A percentile compares a stretch with the other conserved stretches of the same genome.
phyloP scores from a whole-genome alignment of 2,329 filamentous ascomycete species.

The Aureobasidium sp. region DNA sequence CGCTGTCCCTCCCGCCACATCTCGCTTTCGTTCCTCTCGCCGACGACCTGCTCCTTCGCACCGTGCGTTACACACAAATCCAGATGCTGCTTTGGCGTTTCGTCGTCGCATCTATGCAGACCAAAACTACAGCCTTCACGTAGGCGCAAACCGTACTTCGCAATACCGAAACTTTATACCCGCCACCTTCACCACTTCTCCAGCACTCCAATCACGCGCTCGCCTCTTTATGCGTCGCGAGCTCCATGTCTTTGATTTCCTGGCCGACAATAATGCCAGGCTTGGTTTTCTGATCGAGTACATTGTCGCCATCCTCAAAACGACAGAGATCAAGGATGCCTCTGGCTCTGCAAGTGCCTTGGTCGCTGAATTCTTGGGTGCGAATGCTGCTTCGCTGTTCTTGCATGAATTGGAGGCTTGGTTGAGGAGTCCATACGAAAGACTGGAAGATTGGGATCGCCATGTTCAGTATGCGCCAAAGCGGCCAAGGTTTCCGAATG shows the following conservation, averaged over 20 bases:
- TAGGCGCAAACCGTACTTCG: slow-evolving; percentile 74
- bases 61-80: not conserved
- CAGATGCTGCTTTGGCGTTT: slow-evolving; percentile 42
- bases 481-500: not conserved
- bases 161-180: slow-evolving; percentile 69
- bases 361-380: slow-evolving; percentile 69
- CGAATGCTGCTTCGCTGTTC: slow-evolving; percentile 65
- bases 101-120: slow-evolving; percentile 68
- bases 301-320: slow-evolving; percentile 74
- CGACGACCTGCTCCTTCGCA: not conserved
- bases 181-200: slow-evolving; percentile 54
- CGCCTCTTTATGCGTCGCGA: slow-evolving; percentile 78
- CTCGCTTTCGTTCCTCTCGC: not conserved
- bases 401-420: slow-evolving; percentile 79
- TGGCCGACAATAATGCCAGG: slow-evolving; percentile 50
- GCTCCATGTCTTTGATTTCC: slow-evolving; percentile 72
- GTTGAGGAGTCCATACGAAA: slow-evolving; percentile 70
- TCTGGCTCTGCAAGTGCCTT: slow-evolving; percentile 73
- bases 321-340: slow-evolving; percentile 72
- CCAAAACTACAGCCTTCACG: slow-evolving; percentile 68
- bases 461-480: slow-evolving; percentile 60
- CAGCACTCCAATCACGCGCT: slow-evolving; percentile 66
- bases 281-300: slow-evolving; percentile 83
- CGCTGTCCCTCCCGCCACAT: not conserved
- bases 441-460: slow-evolving; percentile 70